phyloP scores from a whole-genome alignment of 441 rosid species.

The Corymbia calophylla region DNA sequence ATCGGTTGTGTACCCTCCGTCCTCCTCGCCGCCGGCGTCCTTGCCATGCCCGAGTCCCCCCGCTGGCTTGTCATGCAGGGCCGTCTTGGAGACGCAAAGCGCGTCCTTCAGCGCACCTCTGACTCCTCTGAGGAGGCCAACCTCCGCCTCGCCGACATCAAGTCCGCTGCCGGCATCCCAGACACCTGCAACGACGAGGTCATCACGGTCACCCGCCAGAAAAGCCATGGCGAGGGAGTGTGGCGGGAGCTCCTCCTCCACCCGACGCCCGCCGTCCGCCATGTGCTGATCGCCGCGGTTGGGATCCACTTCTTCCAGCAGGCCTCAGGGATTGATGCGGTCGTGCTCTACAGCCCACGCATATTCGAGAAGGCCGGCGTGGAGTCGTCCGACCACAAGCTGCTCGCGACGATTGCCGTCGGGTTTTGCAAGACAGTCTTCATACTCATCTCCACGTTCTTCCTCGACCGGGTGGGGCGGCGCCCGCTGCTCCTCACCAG shows the following conservation, averaged over 20 bases:
- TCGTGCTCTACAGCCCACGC: constrained; percentile 59
- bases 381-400: constrained; percentile 14
- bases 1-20: not conserved
- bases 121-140: not conserved
- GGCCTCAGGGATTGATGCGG: constrained; percentile 70
- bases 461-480: constrained; percentile 62
- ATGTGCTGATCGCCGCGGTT: constrained; percentile 48
- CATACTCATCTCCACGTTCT: constrained; percentile 60
- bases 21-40: not conserved
- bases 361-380: constrained; percentile 73
- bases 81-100: not conserved
- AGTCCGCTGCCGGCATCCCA: not conserved
- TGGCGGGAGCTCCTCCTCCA: constrained; percentile 55
- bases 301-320: constrained; percentile 87
- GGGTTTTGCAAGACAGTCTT: constrained; percentile 59
- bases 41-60: constrained; percentile 3
- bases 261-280: constrained; percentile 62
- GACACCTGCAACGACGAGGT: constrained; percentile 33
- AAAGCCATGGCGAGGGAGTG: constrained; percentile 49
- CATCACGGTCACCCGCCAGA: constrained; percentile 24
- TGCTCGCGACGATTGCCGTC: constrained; percentile 75
- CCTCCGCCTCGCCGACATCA: constrained; percentile 2
- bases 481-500: constrained; percentile 64
- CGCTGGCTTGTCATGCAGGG: constrained; percentile 5
- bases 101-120: not conserved